phyloP scores from a whole-genome alignment of 2,329 filamentous ascomycete species.

The Hypoxylon sp. region DNA sequence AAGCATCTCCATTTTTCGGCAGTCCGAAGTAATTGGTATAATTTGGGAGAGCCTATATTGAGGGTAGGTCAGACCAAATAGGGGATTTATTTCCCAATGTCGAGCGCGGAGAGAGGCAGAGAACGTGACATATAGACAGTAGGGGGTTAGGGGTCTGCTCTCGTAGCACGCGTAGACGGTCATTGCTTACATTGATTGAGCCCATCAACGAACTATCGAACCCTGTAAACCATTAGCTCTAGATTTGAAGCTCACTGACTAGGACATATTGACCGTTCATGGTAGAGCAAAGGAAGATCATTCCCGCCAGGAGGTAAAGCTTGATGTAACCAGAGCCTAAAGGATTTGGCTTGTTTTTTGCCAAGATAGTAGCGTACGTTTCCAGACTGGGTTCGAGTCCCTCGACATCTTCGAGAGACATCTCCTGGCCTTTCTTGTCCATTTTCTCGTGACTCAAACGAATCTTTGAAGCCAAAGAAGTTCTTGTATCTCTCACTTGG shows the following conservation, averaged over 20 bases:
- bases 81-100: not conserved
- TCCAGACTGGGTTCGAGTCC: conserved; percentile 40
- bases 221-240: conserved; percentile 46
- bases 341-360: conserved; percentile 50
- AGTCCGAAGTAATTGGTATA: conserved; percentile 58
- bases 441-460: conserved; percentile 30
- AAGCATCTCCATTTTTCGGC: conserved; percentile 53
- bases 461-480: conserved; percentile 15
- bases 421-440: conserved; percentile 10
- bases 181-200: conserved; percentile 56
- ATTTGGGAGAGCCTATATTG: conserved; percentile 53
- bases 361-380: conserved; percentile 53
- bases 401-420: conserved; percentile 24
- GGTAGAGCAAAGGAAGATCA: conserved; percentile 55
- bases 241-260: not conserved
- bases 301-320: conserved; percentile 49
- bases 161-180: not conserved
- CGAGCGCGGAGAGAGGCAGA: no score
- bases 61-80: not conserved
- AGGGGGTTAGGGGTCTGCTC: no score
- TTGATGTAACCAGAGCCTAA: conserved; percentile 51
- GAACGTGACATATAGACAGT: not conserved
- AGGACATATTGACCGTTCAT: conserved; percentile 55
- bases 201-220: conserved; percentile 60
- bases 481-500: conserved; percentile 12